Evolutionary conservation across 257 asterid species (phyloP), one percentile per base, ranked within the genome.

Genomic region (Lantana camara): DNA sequence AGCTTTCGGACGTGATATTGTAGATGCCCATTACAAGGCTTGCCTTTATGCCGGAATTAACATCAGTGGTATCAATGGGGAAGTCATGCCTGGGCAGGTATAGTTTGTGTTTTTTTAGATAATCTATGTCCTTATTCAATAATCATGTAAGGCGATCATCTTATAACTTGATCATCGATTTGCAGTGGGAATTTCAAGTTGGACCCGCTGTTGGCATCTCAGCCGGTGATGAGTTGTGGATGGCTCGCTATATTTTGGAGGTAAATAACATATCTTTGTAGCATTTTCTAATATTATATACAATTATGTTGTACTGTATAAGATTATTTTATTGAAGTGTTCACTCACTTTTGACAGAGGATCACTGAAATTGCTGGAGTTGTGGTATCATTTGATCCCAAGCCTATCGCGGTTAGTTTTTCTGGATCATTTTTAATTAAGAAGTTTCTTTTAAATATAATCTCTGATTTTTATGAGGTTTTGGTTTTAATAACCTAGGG

Each of bases 21-120:
- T 89, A 0, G 95, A 89, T 70, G 80, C 96, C 4, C 97, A 89
- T 53, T 87, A 87, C 83, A 89, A 92, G 74, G 95, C 96, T 0
- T 89, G 96, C 60, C 79, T 87, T 40, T 92, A 71, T 24, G 96
- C 96, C 11, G 96, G 96, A 32, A 60, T 91, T 65, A 91, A 86
- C 82, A 86, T 91, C 1, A 86, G 98, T n/a, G 96, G 96, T 13
- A 76, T 91, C 79, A 91, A 91, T 2, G 96, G 83, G 5, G 98
- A 91, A 76, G 98, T 91, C 32, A 91, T 91, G 98, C 96, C 96
- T 11, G 98, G 98, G 9, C 96, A 88, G 87, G 98, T 88, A 66
- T 13, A 22, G 17, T 27, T 27, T 27, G 32, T 27, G 32, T 27
- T 27, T 2, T 27, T 27, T 27, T 2, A 2, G 32, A 27, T 2